These are phyloP conservation scores for Pholiota conissans DNA, from an alignment of 768 basidiomycete genomes.

Conservation along the genomic window DNA sequence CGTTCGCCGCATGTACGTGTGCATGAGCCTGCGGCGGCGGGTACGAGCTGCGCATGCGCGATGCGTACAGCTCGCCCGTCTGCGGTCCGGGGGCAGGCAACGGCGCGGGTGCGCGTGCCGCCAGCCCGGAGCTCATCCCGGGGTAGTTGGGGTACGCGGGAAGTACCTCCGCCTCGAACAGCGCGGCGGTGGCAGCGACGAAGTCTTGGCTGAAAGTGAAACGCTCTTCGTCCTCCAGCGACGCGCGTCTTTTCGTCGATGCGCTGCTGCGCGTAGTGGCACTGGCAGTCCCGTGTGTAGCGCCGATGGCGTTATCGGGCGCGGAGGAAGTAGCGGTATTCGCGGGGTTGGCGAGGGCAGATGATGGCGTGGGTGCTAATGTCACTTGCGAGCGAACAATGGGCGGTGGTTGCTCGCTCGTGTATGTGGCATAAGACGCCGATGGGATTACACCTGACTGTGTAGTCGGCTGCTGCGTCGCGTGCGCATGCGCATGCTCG, in stretches of 20 bases:
- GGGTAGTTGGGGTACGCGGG: conserved; percentile 34
- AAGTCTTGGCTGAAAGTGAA: conserved; percentile 37
- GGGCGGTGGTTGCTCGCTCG: background rate
- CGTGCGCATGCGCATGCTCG: conserved; percentile 2
- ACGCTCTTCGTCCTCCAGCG: conserved; percentile 30
- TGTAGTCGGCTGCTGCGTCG: background rate
- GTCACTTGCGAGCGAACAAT: background rate
- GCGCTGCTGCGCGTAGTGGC: background rate
- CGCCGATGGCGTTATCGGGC: background rate
- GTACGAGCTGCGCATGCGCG: conserved; percentile 5
- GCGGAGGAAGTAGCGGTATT: background rate
- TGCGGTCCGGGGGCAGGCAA: conserved; percentile 13
- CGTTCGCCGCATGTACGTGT: background rate
- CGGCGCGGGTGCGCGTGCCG: conserved; percentile 5
- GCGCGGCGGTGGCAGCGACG: conserved; percentile 31
- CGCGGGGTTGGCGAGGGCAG: too few species aligned
- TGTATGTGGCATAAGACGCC: background rate
- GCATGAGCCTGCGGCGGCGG: background rate
- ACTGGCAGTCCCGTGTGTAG: background rate
- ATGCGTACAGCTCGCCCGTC: conserved; percentile 24
- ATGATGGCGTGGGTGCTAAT: background rate
- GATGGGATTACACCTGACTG: background rate
- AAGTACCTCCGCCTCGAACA: conserved; percentile 34
- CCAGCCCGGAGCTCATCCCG: conserved; percentile 17
- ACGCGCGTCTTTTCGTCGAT: background rate